A percentile compares a stretch with the other conserved stretches of the same genome.
These are phyloP conservation scores for Cordyceps sp. DNA, from an alignment of 2,329 filamentous ascomycete genomes.

Conservation along the genomic window DNA sequence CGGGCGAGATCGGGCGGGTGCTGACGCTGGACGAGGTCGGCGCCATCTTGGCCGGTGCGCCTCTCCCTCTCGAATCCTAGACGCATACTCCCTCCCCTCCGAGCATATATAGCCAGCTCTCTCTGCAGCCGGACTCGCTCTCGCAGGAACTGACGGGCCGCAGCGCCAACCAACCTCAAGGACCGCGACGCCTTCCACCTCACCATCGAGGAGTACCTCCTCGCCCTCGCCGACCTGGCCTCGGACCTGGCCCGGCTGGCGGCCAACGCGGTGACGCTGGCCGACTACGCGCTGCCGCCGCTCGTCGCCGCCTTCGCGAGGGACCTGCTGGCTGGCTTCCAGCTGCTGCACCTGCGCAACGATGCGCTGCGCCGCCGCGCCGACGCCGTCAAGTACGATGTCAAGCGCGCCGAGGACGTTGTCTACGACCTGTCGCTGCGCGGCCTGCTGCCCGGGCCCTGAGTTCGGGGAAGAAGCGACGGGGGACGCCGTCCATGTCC, in stretches of 20 bases:
- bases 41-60: conserved; percentile 46
- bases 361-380: conserved; percentile 75
- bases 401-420: conserved; percentile 96
- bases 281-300: conserved; percentile 72
- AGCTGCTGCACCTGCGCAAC: conserved; percentile 95
- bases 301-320: conserved; percentile 88
- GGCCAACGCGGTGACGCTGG: conserved; percentile 79
- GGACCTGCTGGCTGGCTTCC: conserved; percentile 88
- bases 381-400: conserved; percentile 90
- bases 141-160: too few relatives aligned
- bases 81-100: neutral
- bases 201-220: conserved; percentile 92
- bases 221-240: conserved; percentile 70
- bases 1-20: conserved; percentile 45
- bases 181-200: conserved; percentile 83
- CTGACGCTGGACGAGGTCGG: conserved; percentile 82
- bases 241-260: conserved; percentile 84
- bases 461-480: too few relatives aligned
- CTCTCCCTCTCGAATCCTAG: too few relatives aligned
- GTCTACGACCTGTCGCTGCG: conserved; percentile 88
- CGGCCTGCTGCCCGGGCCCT: too few relatives aligned
- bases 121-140: too few relatives aligned
- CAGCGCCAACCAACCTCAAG: conserved; percentile 88
- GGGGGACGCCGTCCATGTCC: too few relatives aligned
- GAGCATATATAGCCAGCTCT: too few relatives aligned